phyloP scores from a whole-genome alignment of 2,329 filamentous ascomycete genomes.

The Beauveria sp. region DNA sequence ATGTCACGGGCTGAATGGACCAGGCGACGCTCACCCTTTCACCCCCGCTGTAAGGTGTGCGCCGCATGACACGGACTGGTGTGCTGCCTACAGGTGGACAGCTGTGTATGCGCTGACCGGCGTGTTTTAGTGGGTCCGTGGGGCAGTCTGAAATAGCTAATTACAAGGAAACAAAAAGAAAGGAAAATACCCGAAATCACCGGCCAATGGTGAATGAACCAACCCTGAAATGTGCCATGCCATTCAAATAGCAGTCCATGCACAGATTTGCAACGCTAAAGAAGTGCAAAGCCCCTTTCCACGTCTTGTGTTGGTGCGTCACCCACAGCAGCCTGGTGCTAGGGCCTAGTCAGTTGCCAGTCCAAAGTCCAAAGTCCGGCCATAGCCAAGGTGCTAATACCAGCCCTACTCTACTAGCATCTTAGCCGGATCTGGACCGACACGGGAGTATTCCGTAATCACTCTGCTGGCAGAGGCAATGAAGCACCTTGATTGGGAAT shows the following conservation, averaged over 20 bases:
- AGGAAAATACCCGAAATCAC: background rate
- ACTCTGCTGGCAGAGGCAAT: background rate
- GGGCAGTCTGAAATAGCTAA: background rate
- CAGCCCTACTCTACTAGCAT: background rate
- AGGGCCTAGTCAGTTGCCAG: background rate
- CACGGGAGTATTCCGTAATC: conserved; percentile 1
- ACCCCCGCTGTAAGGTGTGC: no score
- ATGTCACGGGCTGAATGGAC: conserved; percentile 5
- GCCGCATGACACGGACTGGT: background rate
- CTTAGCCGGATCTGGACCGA: background rate
- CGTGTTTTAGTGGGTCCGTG: background rate
- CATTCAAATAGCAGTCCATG: no score
- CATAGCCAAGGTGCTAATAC: background rate
- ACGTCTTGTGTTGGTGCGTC: background rate
- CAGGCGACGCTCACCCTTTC: conserved; percentile 1
- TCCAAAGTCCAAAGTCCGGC: background rate
- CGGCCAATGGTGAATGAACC: no score
- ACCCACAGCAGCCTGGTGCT: background rate
- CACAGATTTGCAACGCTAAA: no score
- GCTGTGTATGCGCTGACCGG: background rate
- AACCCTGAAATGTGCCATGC: no score
- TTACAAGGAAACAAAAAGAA: background rate
- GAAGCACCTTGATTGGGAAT: background rate
- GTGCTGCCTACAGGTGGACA: background rate
- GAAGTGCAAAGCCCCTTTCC: no score